Conservation (phyloP, 1,284 basidiomycete genomes). For the Sphagnurus paluster region DNA sequence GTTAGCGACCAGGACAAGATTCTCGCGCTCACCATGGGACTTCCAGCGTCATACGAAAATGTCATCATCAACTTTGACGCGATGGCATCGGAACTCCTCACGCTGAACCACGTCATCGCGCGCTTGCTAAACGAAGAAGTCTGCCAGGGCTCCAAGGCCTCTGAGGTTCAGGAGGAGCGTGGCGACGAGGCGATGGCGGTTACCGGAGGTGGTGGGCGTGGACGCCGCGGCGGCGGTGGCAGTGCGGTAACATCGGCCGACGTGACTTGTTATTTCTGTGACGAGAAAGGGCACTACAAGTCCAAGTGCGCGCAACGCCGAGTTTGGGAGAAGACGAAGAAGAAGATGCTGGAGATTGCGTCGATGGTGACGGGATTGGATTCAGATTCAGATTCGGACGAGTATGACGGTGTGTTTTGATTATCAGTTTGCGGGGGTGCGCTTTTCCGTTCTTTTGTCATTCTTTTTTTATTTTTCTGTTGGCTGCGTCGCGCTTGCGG, state of each 20-base stretch:
- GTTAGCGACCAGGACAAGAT: conserved; percentile 32
- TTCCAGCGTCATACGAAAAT: conserved; percentile 26
- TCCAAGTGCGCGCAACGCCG: conserved; percentile 19
- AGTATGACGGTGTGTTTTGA: background rate
- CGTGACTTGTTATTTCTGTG: too few species aligned
- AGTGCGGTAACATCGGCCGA: too few species aligned
- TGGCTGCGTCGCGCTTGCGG: too few species aligned
- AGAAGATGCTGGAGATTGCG: conserved; percentile 4
- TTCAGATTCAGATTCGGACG: background rate
- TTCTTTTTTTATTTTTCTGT: conserved; percentile 1
- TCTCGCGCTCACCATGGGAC: conserved; percentile 32
- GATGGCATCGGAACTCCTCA: conserved; percentile 24
- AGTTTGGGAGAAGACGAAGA: conserved; percentile 16
- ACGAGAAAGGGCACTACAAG: conserved; percentile 31
- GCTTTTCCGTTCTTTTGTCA: background rate
- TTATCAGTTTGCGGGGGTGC: conserved; percentile 1
- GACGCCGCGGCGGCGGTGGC: background rate
- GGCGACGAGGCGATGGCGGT: conserved; percentile 6
- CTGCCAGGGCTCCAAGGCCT: conserved; percentile 7
- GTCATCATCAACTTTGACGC: conserved; percentile 30
- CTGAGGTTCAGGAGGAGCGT: background rate
- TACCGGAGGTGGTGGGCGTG: background rate
- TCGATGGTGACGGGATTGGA: background rate
- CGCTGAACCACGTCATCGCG: conserved; percentile 26
- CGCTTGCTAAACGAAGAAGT: conserved; percentile 31